These are phyloP conservation scores for Aspergillus fischeri DNA, from an alignment of 2,329 filamentous ascomycete species.

Conservation along the genomic window DNA sequence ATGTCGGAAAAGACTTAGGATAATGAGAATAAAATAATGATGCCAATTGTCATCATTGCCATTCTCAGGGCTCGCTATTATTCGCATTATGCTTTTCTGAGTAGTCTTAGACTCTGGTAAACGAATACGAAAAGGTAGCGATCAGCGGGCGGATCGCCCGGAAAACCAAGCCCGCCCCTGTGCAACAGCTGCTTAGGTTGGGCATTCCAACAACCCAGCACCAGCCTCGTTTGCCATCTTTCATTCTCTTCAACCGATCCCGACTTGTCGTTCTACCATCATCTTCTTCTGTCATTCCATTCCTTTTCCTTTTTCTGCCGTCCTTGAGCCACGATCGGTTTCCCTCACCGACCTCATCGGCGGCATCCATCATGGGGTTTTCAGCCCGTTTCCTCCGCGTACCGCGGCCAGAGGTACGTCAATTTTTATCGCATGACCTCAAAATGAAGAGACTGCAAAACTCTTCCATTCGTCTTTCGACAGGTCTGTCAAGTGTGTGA, in stretches of 20 bases:
- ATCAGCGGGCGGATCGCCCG: constrained; percentile 23
- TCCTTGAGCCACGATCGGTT: constrained; percentile 1
- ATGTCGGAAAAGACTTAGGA: neutral
- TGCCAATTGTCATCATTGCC: neutral
- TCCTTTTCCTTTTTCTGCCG: constrained; percentile 7
- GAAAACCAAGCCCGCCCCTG: constrained; percentile 14
- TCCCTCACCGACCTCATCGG: constrained; percentile 9
- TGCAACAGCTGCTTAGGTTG: constrained; percentile 1
- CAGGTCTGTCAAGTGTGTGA: neutral
- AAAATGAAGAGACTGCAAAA: neutral
- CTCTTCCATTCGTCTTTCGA: neutral
- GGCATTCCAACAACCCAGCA: neutral
- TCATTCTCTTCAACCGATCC: neutral
- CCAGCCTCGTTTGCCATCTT: constrained; percentile 12
- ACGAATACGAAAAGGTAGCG: constrained; percentile 13
- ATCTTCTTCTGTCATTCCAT: constrained; percentile 5
- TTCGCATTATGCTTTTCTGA: neutral
- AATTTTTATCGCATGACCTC: neutral
- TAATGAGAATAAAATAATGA: neutral
- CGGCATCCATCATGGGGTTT: constrained; percentile 32
- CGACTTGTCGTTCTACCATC: neutral
- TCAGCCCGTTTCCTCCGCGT: constrained; percentile 45
- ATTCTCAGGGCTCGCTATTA: neutral
- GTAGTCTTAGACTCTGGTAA: neutral
- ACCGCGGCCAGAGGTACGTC: constrained; percentile 46